A percentile compares a stretch with the other conserved stretches of the same genome.
phyloP scores from a whole-genome alignment of 148 eudicot species.

The Simmondsia chinensis region DNA sequence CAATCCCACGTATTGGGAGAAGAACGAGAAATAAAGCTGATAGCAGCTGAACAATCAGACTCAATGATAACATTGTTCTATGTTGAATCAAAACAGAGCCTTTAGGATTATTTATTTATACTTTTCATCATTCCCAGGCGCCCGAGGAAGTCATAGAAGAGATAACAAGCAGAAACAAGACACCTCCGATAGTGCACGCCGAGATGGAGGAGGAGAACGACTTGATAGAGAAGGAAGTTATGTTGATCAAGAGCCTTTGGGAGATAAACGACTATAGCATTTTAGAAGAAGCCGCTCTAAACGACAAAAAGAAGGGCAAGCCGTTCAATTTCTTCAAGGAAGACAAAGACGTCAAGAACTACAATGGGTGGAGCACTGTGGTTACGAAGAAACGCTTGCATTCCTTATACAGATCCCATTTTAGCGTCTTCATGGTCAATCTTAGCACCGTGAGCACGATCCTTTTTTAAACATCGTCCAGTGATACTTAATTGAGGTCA shows the following conservation, averaged over 20 bases:
- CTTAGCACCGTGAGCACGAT: constrained; percentile 37
- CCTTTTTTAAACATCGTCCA: background rate
- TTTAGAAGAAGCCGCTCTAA: constrained; percentile 22
- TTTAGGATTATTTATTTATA: background rate
- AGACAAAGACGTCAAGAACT: constrained; percentile 49
- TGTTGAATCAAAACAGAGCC: background rate
- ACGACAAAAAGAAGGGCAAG: constrained; percentile 33
- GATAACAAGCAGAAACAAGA: constrained; percentile 25
- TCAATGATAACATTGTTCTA: background rate
- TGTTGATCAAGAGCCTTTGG: constrained; percentile 21
- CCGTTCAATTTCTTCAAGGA: constrained; percentile 50
- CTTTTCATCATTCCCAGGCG: constrained; percentile 20
- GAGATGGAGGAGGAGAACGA: constrained; percentile 11
- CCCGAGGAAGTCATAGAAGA: constrained; percentile 51
- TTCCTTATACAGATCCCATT: constrained; percentile 32
- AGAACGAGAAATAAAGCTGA: no score
- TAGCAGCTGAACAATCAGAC: background rate
- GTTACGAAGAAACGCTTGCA: constrained; percentile 41
- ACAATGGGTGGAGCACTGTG: constrained; percentile 62
- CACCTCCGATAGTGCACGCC: constrained; percentile 48
- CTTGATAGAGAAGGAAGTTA: constrained; percentile 31
- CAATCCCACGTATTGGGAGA: no score
- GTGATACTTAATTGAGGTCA: background rate
- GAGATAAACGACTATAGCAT: constrained; percentile 23
- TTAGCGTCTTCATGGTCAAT: constrained; percentile 67